A percentile compares a stretch with the other conserved stretches of the same genome.
phyloP scores from a whole-genome alignment of 345 rosid species.

The Adansonia digitata region DNA sequence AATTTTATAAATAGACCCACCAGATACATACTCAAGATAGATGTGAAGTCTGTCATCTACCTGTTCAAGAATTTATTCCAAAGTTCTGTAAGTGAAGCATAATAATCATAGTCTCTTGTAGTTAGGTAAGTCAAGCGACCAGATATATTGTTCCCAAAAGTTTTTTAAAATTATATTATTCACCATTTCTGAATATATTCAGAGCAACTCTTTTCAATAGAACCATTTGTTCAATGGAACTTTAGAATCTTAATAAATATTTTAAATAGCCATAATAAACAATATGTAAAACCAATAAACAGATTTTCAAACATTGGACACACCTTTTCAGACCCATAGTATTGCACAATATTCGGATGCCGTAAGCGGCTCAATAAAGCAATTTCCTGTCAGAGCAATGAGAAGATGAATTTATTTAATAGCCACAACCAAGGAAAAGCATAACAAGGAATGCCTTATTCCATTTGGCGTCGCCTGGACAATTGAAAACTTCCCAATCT shows the following conservation, averaged over 20 bases:
- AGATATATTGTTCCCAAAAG: constrained; percentile 4
- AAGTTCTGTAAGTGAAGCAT: constrained; percentile 11
- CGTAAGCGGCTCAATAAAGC: constrained; percentile 52
- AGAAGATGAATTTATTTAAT: background rate
- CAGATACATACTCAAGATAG: constrained; percentile 75
- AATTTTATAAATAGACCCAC: constrained; percentile 74
- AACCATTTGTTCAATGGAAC: background rate
- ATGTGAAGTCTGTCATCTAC: constrained; percentile 61
- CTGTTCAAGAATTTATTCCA: constrained; percentile 28
- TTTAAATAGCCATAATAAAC: background rate
- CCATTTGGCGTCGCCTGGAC: background rate
- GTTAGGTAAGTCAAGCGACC: background rate
- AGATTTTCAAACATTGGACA: constrained; percentile 19
- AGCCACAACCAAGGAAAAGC: background rate
- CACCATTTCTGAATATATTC: background rate
- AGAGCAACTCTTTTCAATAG: background rate
- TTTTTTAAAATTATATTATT: background rate
- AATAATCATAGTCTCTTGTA: background rate
- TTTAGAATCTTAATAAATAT: background rate
- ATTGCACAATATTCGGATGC: constrained; percentile 74
- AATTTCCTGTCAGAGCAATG: constrained; percentile 51
- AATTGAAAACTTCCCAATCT: constrained; percentile 2
- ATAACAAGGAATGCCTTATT: constrained; percentile 2
- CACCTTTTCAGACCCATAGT: constrained; percentile 72
- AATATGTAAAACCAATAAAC: background rate